phyloP scores from a whole-genome alignment of 2,329 filamentous ascomycete genomes.

The Fusarium agapanthi region DNA sequence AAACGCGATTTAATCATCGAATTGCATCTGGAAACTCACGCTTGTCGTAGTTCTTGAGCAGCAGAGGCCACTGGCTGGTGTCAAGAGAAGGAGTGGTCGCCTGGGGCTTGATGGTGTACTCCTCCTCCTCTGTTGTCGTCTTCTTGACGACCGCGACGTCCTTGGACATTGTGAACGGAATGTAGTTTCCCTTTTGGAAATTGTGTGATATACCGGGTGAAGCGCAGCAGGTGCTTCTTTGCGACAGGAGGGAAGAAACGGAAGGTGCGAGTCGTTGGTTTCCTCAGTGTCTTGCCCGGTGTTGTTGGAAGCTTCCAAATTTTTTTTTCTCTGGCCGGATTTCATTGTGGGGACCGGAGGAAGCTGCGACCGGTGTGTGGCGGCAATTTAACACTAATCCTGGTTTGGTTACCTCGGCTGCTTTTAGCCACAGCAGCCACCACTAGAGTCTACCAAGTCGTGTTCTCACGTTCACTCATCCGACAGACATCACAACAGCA shows the following conservation, averaged over 20 bases:
- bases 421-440: neutral
- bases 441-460: neutral
- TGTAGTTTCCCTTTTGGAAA: conserved; percentile 21
- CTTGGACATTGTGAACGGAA: conserved; percentile 54
- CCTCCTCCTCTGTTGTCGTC: conserved; percentile 64
- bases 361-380: conserved; percentile 42
- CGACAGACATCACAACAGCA: neutral
- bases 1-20: neutral
- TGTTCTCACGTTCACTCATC: neutral
- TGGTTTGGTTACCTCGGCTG: neutral
- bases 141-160: conserved; percentile 51
- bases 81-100: conserved; percentile 79
- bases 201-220: conserved; percentile 43
- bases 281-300: conserved; percentile 45
- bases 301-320: conserved; percentile 46
- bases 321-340: conserved; percentile 45
- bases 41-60: conserved; percentile 96
- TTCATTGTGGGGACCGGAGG: conserved; percentile 44
- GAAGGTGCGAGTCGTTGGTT: conserved; percentile 41
- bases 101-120: conserved; percentile 93
- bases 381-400: conserved; percentile 25
- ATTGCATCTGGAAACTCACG: conserved; percentile 62
- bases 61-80: conserved; percentile 89
- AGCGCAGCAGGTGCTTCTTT: conserved; percentile 39
- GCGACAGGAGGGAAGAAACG: conserved; percentile 40